Percentiles rank a stretch among this genome's conserved stretches.
phyloP scores from a whole-genome alignment of 805 yeast species.

The Sugiyamaella qingdaonensis region DNA sequence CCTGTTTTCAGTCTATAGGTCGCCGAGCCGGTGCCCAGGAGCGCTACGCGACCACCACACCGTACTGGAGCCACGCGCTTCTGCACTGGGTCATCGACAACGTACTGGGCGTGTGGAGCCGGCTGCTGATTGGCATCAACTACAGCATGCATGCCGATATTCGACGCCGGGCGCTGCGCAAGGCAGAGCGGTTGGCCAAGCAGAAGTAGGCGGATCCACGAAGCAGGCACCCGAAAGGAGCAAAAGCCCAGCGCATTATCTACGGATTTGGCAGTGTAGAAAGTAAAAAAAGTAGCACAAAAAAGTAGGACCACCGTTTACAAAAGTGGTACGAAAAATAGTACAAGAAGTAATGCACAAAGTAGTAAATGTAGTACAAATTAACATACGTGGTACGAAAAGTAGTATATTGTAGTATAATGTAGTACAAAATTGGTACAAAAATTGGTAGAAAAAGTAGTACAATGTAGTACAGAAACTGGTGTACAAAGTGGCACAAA shows the following conservation, averaged over 20 bases:
- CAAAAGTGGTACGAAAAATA: too few species aligned
- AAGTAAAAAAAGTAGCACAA: too few species aligned
- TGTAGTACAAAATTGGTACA: too few species aligned
- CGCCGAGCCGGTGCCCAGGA: conserved; percentile 92
- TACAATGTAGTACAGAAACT: too few species aligned
- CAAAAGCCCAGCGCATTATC: not conserved
- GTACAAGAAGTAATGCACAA: too few species aligned
- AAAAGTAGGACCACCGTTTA: too few species aligned
- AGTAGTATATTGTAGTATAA: too few species aligned
- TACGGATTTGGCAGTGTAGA: not conserved
- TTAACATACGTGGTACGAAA: too few species aligned
- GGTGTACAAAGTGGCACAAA: too few species aligned
- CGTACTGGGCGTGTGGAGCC: conserved; percentile 78
- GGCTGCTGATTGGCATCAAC: conserved; percentile 64
- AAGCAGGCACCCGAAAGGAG: not conserved
- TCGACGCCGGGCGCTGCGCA: conserved; percentile 76
- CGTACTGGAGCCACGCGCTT: conserved; percentile 90
- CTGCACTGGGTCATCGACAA: conserved; percentile 76
- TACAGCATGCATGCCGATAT: conserved; percentile 73
- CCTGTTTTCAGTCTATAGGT: conserved; percentile 67
- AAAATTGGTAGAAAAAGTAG: too few species aligned
- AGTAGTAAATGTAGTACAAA: too few species aligned
- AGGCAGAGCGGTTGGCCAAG: conserved; percentile 43
- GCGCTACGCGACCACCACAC: conserved; percentile 79
- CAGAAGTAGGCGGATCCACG: conserved; percentile 9